Percentiles rank a stretch among this genome's conserved stretches.
These are phyloP conservation scores for Linnemannia elongata DNA, from an alignment of 192 early-diverging fungal species.

Conservation along the genomic window DNA sequence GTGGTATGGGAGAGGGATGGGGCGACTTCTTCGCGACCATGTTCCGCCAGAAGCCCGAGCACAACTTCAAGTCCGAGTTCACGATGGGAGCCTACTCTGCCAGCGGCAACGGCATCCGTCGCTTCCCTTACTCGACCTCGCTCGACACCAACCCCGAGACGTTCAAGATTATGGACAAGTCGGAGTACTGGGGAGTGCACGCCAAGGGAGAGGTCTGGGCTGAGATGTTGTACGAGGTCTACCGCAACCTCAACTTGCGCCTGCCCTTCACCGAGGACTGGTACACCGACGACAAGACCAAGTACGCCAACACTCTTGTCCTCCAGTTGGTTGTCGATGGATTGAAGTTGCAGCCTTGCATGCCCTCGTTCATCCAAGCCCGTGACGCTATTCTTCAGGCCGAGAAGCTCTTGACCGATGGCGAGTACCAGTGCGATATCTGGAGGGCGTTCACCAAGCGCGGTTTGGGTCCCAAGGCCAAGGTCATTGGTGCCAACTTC, in stretches of 20 bases:
- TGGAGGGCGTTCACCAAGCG: slow-evolving; percentile 90
- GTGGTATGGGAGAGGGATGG: slow-evolving; percentile 97
- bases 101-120: slow-evolving; percentile 91
- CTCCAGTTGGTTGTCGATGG: slow-evolving; percentile 82
- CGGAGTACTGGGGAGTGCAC: slow-evolving; percentile 94
- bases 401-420: slow-evolving; percentile 72
- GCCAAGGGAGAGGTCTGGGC: slow-evolving; percentile 97
- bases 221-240: slow-evolving; percentile 89
- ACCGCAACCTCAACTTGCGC: slow-evolving; percentile 76
- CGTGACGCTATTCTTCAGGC: slow-evolving; percentile 82
- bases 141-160: slow-evolving; percentile 83
- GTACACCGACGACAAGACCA: slow-evolving; percentile 61
- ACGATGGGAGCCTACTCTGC: slow-evolving; percentile 88
- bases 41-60: slow-evolving; percentile 71
- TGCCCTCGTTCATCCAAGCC: slow-evolving; percentile 78
- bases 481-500: slow-evolving; percentile 67
- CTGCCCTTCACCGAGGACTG: slow-evolving; percentile 70
- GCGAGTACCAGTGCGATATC: slow-evolving; percentile 78
- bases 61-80: slow-evolving; percentile 73
- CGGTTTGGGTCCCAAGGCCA: slow-evolving; percentile 85
- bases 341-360: slow-evolving; percentile 84
- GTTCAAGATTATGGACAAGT: slow-evolving; percentile 80
- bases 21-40: slow-evolving; percentile 93
- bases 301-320: slow-evolving; percentile 77
- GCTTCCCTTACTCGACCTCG: slow-evolving; percentile 86